Percentiles rank a stretch among this genome's conserved stretches.
phyloP scores from a whole-genome alignment of 495 filamentous ascomycete genomes.

The Bathelium albidoporum region DNA sequence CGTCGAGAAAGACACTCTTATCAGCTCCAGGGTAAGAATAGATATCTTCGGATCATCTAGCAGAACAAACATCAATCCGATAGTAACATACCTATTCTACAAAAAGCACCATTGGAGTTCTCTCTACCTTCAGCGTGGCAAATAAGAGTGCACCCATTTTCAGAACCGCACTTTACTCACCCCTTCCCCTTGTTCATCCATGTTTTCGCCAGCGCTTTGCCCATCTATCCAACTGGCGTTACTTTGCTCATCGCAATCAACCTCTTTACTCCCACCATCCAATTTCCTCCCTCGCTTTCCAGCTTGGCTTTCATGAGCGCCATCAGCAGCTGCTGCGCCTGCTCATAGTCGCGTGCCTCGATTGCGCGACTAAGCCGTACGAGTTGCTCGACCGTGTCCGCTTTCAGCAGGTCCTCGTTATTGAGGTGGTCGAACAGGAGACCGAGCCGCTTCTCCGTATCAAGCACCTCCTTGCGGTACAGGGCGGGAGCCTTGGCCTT shows the following conservation, averaged over 20 bases:
- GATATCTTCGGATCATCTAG: too few relatives aligned
- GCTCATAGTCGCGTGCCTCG: slow-evolving; percentile 60
- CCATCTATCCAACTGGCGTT: slow-evolving; percentile 39
- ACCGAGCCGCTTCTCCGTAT: slow-evolving; percentile 83
- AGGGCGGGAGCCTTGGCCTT: slow-evolving; percentile 68
- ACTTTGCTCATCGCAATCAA: slow-evolving; percentile 84
- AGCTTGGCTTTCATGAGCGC: slow-evolving; percentile 73
- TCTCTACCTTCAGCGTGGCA: neutral
- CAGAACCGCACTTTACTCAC: neutral
- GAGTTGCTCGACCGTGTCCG: slow-evolving; percentile 68
- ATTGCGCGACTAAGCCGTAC: slow-evolving; percentile 56
- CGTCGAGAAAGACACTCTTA: too few relatives aligned
- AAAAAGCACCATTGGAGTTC: neutral
- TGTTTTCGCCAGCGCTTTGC: neutral
- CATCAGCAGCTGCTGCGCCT: slow-evolving; percentile 64
- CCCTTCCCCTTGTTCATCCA: neutral
- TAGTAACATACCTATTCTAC: neutral
- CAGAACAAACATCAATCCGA: neutral
- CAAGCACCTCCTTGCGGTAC: slow-evolving; percentile 77
- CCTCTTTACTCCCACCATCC: slow-evolving; percentile 95
- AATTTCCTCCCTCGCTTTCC: slow-evolving; percentile 70
- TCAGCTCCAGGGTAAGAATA: too few relatives aligned
- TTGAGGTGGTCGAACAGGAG: slow-evolving; percentile 94
- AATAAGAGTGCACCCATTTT: neutral
- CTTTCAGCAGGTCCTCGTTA: slow-evolving; percentile 79